Conservation (phyloP, 129 eudicot species). For the Pseudognaphalium luteoalbum region DNA sequence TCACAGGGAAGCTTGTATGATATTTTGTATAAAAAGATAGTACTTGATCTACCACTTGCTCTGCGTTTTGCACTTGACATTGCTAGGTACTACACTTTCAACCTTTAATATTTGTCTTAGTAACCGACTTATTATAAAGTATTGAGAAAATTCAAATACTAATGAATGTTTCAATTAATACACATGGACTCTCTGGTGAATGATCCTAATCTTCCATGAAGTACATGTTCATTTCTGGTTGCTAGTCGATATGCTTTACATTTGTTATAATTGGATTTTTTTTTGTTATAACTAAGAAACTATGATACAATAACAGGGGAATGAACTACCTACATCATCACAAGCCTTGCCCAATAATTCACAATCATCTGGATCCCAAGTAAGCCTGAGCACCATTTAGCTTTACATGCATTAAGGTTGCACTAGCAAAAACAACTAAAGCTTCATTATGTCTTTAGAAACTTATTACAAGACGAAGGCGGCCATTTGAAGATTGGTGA, state of each 20-base stretch:
- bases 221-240: slow-evolving; percentile 1
- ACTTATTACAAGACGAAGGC: slow-evolving; percentile 70
- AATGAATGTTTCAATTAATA: neutral
- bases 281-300: neutral
- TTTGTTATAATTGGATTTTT: neutral
- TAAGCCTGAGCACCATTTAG: slow-evolving; percentile 25
- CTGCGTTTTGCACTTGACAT: slow-evolving; percentile 74
- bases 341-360: slow-evolving; percentile 63
- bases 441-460: slow-evolving; percentile 37
- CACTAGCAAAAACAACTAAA: neutral
- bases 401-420: neutral
- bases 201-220: slow-evolving; percentile 7
- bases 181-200: neutral
- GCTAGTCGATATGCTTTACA: neutral
- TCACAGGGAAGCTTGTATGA: slow-evolving; percentile 66
- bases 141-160: neutral
- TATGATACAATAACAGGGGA: slow-evolving; percentile 46
- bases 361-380: slow-evolving; percentile 66
- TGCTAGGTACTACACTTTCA: slow-evolving; percentile 46
- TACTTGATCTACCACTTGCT: slow-evolving; percentile 56
- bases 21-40: slow-evolving; percentile 42
- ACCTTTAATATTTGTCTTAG: neutral
- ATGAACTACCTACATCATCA: slow-evolving; percentile 75
- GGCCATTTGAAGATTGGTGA: slow-evolving; percentile 77
- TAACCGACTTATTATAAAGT: neutral